These are phyloP conservation scores for Scleroderma bovista DNA, from an alignment of 768 basidiomycete species.

Conservation along the genomic window DNA sequence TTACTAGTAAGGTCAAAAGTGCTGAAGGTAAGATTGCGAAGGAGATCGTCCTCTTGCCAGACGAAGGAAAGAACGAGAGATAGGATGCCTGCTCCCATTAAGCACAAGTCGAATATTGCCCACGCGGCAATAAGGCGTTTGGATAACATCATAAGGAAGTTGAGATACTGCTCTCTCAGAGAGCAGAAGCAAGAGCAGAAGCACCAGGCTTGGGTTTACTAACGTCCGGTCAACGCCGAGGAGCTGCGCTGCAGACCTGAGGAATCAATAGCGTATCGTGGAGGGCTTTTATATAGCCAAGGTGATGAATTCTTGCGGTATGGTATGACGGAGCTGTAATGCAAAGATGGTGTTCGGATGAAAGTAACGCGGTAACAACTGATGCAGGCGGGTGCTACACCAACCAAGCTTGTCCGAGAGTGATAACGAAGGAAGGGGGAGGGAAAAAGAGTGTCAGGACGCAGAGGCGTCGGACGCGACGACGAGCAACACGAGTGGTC, in stretches of 20 bases:
- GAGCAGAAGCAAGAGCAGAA: constrained; percentile 41
- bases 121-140: constrained; percentile 65
- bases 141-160: constrained; percentile 56
- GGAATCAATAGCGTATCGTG: constrained; percentile 1
- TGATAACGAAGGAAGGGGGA: neutral
- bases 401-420: neutral
- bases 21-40: constrained; percentile 70
- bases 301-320: neutral
- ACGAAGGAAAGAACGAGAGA: constrained; percentile 63
- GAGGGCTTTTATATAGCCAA: neutral
- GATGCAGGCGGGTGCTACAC: neutral
- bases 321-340: neutral
- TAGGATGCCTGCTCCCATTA: constrained; percentile 66
- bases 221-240: constrained; percentile 69
- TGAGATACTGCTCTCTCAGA: constrained; percentile 42
- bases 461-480: neutral
- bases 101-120: constrained; percentile 62
- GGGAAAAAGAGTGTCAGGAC: neutral
- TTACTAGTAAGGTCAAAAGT: constrained; percentile 53
- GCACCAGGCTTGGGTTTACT: constrained; percentile 36
- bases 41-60: constrained; percentile 62
- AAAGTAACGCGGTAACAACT: too few relatives aligned
- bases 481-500: neutral
- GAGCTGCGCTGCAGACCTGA: constrained; percentile 37
- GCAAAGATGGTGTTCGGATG: too few relatives aligned